Evolutionary conservation across 192 early-diverging fungal genomes (phyloP), one percentile per base, ranked within the genome.

Genomic region (Pecoramyces ruminantium): DNA sequence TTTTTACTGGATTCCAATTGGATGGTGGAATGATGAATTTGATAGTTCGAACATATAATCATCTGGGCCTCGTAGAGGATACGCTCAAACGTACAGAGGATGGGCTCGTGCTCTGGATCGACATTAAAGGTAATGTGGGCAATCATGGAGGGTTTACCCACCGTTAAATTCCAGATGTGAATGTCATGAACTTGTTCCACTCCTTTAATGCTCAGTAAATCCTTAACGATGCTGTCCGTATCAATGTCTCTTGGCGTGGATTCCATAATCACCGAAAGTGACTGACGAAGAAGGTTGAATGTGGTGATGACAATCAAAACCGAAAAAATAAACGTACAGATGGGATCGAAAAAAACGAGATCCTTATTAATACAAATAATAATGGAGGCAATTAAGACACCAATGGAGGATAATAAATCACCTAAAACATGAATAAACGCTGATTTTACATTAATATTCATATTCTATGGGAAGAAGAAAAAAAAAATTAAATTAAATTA

Each of bases 301-400:
- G 94, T 95, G 15, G 93, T 94, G 17, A 82, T 85, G 29, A 95
- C 85, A 29, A 95, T 94, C 77, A 95, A 83, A 38, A 91, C 83
- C 0, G 93, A 93, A 83, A 95, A 96, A 28, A 94, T 42, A 81
- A 95, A 94, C 9, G 94, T 95, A 85, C 93, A 94, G 17, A 94
- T 79, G 0, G 94, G 94, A 81, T 96, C 93, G 39, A 95, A 88
- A 81, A 89, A 87, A 25, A 89, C 89, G 39, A 84, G 79, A 18
- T 83, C 79, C 16, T 92, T 92, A 58, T 88, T 86, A 81, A 92
- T 84, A 17, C 86, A 84, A 29, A 96, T 87, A 39, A 94, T 83
- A 12, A 92, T 86, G 0, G 93, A 89, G 0, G 94, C 93, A 67
- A 94, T 92, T 13, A 96, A 82, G 27, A 96, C 93, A 28, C 94